Percentiles rank a stretch among this genome's conserved stretches.
phyloP scores from a whole-genome alignment of 75 land plant genomes.

The Sequoiadendron giganteum region DNA sequence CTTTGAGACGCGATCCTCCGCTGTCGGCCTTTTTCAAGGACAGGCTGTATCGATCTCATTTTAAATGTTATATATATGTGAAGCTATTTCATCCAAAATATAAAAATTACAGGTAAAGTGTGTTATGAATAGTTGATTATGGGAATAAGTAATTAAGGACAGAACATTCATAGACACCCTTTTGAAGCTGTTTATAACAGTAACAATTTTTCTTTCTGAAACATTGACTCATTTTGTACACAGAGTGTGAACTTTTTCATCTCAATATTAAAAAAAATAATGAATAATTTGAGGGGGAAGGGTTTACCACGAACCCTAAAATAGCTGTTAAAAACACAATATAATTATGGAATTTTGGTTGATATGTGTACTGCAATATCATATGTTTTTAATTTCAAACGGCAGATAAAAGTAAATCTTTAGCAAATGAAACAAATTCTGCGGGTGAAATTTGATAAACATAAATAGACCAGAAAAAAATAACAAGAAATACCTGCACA shows the following conservation, averaged over 20 bases:
- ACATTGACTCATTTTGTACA: not conserved
- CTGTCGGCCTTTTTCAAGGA: too few relatives aligned
- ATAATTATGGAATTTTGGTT: not conserved
- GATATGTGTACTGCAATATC: not conserved
- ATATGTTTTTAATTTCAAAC: not conserved
- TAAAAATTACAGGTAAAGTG: not conserved
- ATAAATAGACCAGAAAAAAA: not conserved
- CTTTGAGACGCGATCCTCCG: too few relatives aligned
- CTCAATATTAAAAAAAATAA: not conserved
- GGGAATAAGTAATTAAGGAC: not conserved
- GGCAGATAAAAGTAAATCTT: not conserved
- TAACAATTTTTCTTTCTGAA: not conserved
- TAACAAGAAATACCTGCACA: slow-evolving; percentile 25
- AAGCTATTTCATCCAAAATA: too few relatives aligned
- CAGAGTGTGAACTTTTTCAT: not conserved
- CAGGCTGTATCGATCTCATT: too few relatives aligned
- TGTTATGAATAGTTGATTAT: not conserved
- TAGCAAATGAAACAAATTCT: not conserved
- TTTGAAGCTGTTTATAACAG: not conserved
- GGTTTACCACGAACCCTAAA: not conserved
- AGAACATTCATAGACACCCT: not conserved
- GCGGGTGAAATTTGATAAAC: not conserved
- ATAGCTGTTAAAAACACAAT: not conserved
- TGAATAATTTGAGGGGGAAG: not conserved
- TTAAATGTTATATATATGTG: too few relatives aligned